Percentiles rank a stretch among this genome's conserved stretches.
phyloP scores from a whole-genome alignment of 306 rosid species.

The Canavalia gladiata region DNA sequence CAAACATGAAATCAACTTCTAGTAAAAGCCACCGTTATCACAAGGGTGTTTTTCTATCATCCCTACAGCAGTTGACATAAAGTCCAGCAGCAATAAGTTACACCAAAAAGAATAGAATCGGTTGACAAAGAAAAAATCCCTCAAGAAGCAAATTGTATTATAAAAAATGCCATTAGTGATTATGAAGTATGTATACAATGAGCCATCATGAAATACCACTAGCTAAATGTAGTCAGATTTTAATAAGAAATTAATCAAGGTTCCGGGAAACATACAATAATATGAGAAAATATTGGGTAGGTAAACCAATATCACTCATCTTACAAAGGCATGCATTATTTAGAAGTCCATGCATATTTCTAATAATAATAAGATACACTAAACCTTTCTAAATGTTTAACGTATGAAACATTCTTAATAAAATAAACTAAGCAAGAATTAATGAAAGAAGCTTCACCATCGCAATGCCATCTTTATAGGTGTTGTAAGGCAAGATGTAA shows the following conservation, averaged over 20 bases:
- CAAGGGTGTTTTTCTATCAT: conserved; percentile 15
- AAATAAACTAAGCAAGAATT: conserved; percentile 33
- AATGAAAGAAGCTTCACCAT: conserved; percentile 71
- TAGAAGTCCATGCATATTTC: conserved; percentile 5
- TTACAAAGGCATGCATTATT: conserved; percentile 21
- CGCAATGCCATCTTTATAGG: conserved; percentile 99
- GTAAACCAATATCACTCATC: background rate
- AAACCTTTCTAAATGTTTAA: conserved; percentile 23
- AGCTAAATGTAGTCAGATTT: background rate
- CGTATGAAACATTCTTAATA: conserved; percentile 18
- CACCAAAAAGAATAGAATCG: background rate
- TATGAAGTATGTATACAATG: background rate
- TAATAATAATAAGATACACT: background rate
- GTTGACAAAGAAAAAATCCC: background rate
- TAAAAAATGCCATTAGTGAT: background rate
- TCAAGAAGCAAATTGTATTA: no score
- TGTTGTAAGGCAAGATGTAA: conserved; percentile 97
- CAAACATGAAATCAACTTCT: conserved; percentile 7
- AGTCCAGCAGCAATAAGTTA: conserved; percentile 23
- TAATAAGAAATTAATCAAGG: background rate
- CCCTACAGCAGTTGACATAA: background rate
- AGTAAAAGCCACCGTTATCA: conserved; percentile 6
- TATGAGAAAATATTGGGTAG: background rate
- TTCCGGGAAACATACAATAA: background rate
- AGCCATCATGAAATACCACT: conserved; percentile 29